Base-by-base conservation (phyloP, 2,329 filamentous ascomycete genomes). In the Aaosphaeria pasadenensis region DNA sequence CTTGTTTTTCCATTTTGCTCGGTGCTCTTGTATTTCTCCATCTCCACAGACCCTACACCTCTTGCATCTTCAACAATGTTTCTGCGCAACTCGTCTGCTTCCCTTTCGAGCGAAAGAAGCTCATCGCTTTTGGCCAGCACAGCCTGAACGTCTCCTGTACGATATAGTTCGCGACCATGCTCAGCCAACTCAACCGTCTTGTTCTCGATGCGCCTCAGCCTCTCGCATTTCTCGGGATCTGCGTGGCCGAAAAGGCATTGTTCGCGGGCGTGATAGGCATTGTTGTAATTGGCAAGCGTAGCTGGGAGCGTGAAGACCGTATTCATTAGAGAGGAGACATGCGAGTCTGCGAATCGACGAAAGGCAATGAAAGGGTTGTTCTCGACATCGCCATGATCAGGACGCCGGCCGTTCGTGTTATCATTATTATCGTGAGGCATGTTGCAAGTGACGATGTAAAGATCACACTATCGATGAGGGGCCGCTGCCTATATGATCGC, bases 341-440 rank as follows among this genome's bases (percentile, higher is more conserved):
- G 78, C 42, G 78, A 76, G 56, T 85, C 82, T 47, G 81, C 79
- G 62, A 80, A 83, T 52, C 77, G 79, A 55, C 82, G 82, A 68
- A 85, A 84, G 30, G 76, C 72, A 47, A 82, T 75, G 64, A 85
- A 84, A 1, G 81, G 80, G 50, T 83, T 83, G 47, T 64, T 55
- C 50, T 67, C 64, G 32, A 50, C 52, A 32, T 53, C 54, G 13
- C 49, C 42, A 13, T 42, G 32, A 9, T 60, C 43, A 24, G 17
- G 3, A 44, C 55, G 55, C 35, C 53, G 52, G 5, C 55, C 17
- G 24, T 28, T 28, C 30, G 59, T 50, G 31, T 61, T 49, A 42
- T 54, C 48, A 45, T 58, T 55, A 29, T 55, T 46, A 45, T 60
- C 55, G 29, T 56, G 54, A n/a, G 60, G 42, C 65, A 69, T 66